phyloP scores from a whole-genome alignment of 2,329 filamentous ascomycete species.

The Cyphellophora europaea region DNA sequence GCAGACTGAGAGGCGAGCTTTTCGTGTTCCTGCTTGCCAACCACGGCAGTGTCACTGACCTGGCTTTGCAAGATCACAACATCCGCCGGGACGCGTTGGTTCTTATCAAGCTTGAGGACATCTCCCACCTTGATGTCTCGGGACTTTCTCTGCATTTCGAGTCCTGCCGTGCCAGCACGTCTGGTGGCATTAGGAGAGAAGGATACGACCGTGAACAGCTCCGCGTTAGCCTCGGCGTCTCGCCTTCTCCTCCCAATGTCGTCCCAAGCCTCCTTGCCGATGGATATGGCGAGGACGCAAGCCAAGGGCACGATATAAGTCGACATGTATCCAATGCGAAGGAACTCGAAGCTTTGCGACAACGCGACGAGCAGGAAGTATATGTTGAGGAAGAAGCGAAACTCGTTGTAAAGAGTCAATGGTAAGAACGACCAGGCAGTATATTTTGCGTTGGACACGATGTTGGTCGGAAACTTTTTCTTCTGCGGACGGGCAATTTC shows the following conservation, averaged over 20 bases:
- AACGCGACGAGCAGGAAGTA: constrained; percentile 94
- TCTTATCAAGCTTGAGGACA: constrained; percentile 84
- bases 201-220: constrained; percentile 69
- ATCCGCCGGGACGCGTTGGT: constrained; percentile 88
- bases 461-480: constrained; percentile 75
- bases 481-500: constrained; percentile 65
- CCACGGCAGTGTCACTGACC: constrained; percentile 42
- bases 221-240: constrained; percentile 90
- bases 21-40: constrained; percentile 21
- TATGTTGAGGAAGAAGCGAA: constrained; percentile 99
- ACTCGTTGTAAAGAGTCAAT: constrained; percentile 93
- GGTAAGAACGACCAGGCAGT: constrained; percentile 91
- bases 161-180: constrained; percentile 16
- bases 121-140: constrained; percentile 88
- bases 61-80: constrained; percentile 78
- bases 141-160: constrained; percentile 69
- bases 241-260: constrained; percentile 78
- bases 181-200: constrained; percentile 43
- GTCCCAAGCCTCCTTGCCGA: constrained; percentile 92
- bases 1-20: constrained; percentile 11
- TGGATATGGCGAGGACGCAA: constrained; percentile 83
- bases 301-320: constrained; percentile 89
- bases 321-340: constrained; percentile 87
- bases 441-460: constrained; percentile 95
- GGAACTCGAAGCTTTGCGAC: constrained; percentile 79